phyloP scores from a whole-genome alignment of 1,139 yeast species.

The Blastobotrys serpentis region DNA sequence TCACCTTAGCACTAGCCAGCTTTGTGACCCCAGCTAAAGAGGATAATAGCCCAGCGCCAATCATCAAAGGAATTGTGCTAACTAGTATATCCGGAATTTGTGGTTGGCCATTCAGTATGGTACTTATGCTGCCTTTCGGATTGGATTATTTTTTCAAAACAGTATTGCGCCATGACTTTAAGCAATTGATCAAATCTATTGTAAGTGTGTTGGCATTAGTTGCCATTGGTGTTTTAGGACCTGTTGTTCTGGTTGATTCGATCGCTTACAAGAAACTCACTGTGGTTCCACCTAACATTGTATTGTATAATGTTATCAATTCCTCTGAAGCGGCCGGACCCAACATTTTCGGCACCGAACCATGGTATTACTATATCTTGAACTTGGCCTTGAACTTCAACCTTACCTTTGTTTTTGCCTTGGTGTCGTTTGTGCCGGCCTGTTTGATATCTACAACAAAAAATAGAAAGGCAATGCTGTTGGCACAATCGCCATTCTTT shows the following conservation, averaged over 20 bases:
- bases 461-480: constrained; percentile 9
- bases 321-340: constrained; percentile 74
- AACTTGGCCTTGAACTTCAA: constrained; percentile 77
- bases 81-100: constrained; percentile 66
- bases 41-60: constrained; percentile 30
- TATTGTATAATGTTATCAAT: constrained; percentile 76
- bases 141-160: constrained; percentile 27
- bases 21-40: constrained; percentile 28
- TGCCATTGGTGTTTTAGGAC: constrained; percentile 13
- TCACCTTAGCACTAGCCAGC: constrained; percentile 53
- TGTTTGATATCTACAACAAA: background rate
- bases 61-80: constrained; percentile 48
- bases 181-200: constrained; percentile 14
- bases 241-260: constrained; percentile 51
- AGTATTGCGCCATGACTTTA: background rate
- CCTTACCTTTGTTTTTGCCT: constrained; percentile 50
- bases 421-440: constrained; percentile 40
- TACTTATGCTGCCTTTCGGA: constrained; percentile 58
- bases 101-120: constrained; percentile 91
- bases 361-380: constrained; percentile 67
- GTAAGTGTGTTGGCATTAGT: constrained; percentile 13
- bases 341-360: constrained; percentile 86
- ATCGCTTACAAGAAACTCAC: constrained; percentile 60
- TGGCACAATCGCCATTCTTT: constrained; percentile 42
- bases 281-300: constrained; percentile 79